Base-by-base conservation (phyloP, 139 green algal species). In the Chlorella vulgaris region DNA sequence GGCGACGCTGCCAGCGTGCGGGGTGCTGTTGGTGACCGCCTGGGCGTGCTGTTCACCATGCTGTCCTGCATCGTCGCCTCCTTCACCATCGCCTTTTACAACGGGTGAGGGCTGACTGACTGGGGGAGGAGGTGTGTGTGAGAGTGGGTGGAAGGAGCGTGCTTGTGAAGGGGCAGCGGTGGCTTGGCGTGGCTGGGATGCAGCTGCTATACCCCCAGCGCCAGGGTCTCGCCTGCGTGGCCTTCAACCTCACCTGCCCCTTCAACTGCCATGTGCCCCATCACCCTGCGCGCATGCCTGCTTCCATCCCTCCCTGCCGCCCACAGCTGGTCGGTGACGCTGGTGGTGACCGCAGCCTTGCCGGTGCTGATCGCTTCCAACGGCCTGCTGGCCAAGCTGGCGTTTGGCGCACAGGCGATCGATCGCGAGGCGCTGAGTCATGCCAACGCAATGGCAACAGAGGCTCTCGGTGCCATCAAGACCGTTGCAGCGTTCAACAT, bases 401-500 rank as follows among this genome's bases (percentile, higher is more conserved):
- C 38, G 3, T 74, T 74, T 28, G 68, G 53, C 2, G 39, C 43
- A 21, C 35, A 78, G 38, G 21, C 35, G 36, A 29, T 6, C 26
- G 43, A 66, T 28, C 50, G 53, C 4, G 58, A 36, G 22, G 73
- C 73, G 35, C 24, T 51, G 36, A 40, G 85, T 7, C 53, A 31
- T 13, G 90, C 93, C 74, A 94, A 96, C 76, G 82, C 90, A 65
- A 85, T 85, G 15, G 93, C 93, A 1, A 76, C 84, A 0, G 93
- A 97, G 79, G 91, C 91, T 21, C 87, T 97, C 33, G 53, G 60
- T 4, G 82, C 80, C 69, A 93, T 96, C 39, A 83, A 90, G 31
- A 90, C 92, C 38, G 78, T 93, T 69, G 84, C 91, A 50, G 88
- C 89, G 5, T 94, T 93, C 86, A 91, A 90, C 84, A 90, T 94